These are phyloP conservation scores for Heracleum sosnowskyi DNA, from an alignment of 129 eudicot genomes.

Conservation along the genomic window DNA sequence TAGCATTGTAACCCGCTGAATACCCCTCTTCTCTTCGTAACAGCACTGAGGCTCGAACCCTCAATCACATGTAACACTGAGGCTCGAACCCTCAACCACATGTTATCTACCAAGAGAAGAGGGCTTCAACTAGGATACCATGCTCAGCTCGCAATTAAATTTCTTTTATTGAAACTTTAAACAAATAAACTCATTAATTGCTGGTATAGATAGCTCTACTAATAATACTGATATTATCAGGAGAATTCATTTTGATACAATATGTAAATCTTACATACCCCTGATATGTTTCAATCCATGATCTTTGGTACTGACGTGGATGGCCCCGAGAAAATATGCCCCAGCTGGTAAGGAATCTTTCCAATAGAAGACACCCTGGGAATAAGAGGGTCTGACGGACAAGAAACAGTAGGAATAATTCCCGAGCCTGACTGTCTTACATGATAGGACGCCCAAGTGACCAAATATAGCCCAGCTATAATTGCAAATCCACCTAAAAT, in stretches of 20 bases:
- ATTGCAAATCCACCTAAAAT: conserved; percentile 76
- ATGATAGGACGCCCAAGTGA: conserved; percentile 81
- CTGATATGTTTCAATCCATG: conserved; percentile 34
- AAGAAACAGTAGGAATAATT: conserved; percentile 24
- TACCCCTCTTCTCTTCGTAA: not conserved
- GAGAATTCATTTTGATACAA: not conserved
- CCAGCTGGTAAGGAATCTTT: conserved; percentile 39
- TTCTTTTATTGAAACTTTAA: not conserved
- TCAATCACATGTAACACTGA: not conserved
- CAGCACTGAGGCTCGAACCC: not conserved
- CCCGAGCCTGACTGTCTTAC: conserved; percentile 44
- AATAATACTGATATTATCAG: not conserved
- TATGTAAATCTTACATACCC: not conserved
- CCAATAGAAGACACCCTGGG: conserved; percentile 27
- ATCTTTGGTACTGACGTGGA: conserved; percentile 49
- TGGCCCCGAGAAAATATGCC: conserved; percentile 44
- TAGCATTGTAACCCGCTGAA: not conserved
- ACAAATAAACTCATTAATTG: not conserved
- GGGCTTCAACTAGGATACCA: not conserved
- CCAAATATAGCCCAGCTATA: conserved; percentile 84
- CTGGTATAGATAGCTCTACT: not conserved
- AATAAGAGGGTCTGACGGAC: conserved; percentile 54
- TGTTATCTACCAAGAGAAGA: not conserved
- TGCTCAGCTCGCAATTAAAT: not conserved
- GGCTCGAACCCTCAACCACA: not conserved